These are phyloP conservation scores for Hamamelis virginiana DNA, from an alignment of 164 flowering plant species.

Conservation along the genomic window DNA sequence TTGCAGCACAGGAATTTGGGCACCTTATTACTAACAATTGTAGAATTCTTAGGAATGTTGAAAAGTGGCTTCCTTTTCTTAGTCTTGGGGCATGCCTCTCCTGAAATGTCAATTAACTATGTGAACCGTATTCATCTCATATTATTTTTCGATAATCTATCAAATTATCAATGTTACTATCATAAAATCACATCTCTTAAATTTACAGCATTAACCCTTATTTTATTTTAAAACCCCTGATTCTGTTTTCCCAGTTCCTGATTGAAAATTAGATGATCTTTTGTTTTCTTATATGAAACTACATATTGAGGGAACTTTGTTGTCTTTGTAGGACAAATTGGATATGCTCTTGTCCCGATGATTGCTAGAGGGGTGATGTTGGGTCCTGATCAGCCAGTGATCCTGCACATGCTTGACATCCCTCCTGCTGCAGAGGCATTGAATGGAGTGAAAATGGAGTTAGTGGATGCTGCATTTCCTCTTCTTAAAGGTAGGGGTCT, in stretches of 20 bases:
- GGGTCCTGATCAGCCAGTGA: conserved; percentile 92
- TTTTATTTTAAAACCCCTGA: background rate
- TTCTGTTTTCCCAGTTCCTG: background rate
- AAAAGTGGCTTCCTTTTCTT: too few relatives aligned
- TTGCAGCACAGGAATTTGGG: too few relatives aligned
- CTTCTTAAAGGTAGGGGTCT: conserved; percentile 72
- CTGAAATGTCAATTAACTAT: too few relatives aligned
- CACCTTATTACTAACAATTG: too few relatives aligned
- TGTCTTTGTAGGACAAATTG: conserved; percentile 79
- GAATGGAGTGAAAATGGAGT: conserved; percentile 95
- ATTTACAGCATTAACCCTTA: too few relatives aligned
- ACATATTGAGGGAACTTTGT: background rate
- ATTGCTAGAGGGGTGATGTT: conserved; percentile 95
- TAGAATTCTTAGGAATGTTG: too few relatives aligned
- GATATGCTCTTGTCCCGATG: conserved; percentile 99
- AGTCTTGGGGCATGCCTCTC: too few relatives aligned
- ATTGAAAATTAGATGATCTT: background rate
- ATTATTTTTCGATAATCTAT: too few relatives aligned
- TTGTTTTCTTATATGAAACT: background rate
- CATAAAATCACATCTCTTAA: too few relatives aligned
- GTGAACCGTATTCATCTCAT: too few relatives aligned
- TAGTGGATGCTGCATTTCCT: conserved; percentile 96
- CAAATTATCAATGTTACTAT: too few relatives aligned
- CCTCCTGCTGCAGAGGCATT: conserved; percentile 93
- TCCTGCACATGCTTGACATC: conserved; percentile 95